Percentiles rank a stretch among this genome's conserved stretches.
These are phyloP conservation scores for Beta vulgaris DNA, from an alignment of 148 eudicot species.

Conservation along the genomic window DNA sequence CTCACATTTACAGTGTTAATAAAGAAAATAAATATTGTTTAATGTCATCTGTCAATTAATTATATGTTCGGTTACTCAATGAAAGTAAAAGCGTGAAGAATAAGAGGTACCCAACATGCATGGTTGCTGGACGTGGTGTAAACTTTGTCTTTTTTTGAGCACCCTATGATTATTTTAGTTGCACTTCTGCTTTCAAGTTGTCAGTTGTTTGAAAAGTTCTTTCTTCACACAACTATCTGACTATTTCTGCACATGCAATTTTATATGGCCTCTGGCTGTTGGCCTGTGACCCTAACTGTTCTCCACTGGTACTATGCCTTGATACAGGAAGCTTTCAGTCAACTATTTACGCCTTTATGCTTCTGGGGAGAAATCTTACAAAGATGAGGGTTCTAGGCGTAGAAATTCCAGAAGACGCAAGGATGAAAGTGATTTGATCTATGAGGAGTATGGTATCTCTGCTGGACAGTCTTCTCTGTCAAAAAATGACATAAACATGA, in stretches of 20 bases:
- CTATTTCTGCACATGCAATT: not conserved
- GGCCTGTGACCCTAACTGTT: conserved; percentile 16
- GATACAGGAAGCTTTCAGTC: conserved; percentile 75
- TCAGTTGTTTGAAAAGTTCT: not conserved
- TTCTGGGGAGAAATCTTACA: conserved; percentile 45
- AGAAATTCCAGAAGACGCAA: conserved; percentile 62
- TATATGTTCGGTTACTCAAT: not conserved
- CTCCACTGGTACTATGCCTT: conserved; percentile 19
- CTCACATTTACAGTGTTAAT: not conserved
- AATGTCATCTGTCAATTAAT: not conserved
- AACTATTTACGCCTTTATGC: conserved; percentile 56
- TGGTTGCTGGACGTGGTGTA: not conserved
- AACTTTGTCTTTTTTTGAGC: not conserved
- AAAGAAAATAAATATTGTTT: not conserved
- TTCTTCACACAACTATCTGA: not conserved
- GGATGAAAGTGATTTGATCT: conserved; percentile 39
- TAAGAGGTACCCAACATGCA: not conserved
- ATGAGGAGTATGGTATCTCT: conserved; percentile 35
- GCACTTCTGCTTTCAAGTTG: not conserved
- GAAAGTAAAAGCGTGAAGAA: not conserved
- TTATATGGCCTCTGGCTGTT: conserved; percentile 1
- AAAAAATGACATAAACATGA: conserved; percentile 70
- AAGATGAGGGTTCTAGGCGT: conserved; percentile 61
- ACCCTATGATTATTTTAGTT: not conserved
- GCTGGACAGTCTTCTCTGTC: conserved; percentile 48